A percentile compares a stretch with the other conserved stretches of the same genome.
Evolutionary conservation across 1,284 basidiomycete genomes (phyloP).

Genomic region (Sanghuangporus weigelae): DNA sequence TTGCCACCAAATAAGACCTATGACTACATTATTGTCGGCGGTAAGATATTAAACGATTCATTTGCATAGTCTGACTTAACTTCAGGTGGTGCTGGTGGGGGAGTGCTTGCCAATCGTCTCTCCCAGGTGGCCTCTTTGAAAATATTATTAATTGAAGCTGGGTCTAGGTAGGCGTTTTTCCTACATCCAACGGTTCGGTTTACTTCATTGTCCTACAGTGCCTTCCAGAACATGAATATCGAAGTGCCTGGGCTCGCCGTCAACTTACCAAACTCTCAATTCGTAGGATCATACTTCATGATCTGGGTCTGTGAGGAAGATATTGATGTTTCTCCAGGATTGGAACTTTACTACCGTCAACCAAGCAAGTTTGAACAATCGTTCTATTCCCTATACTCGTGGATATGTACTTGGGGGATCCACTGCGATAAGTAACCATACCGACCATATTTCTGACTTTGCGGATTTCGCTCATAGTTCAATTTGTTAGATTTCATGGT

Average conservation of each 20-base stretch:
- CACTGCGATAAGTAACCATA: conserved; percentile 32
- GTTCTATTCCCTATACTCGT: conserved; percentile 28
- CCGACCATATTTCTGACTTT: neutral
- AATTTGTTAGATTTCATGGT: conserved; percentile 20
- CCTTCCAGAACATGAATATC: conserved; percentile 20
- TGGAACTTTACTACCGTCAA: conserved; percentile 35
- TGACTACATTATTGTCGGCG: conserved; percentile 21
- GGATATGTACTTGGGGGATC: conserved; percentile 35
- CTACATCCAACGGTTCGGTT: neutral
- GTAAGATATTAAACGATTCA: conserved; percentile 3
- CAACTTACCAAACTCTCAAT: neutral
- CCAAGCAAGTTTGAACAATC: conserved; percentile 28
- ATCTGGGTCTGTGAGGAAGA: no score
- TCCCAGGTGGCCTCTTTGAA: neutral
- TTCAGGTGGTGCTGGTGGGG: neutral
- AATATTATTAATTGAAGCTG: neutral
- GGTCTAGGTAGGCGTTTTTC: neutral
- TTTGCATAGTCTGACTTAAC: neutral
- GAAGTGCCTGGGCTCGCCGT: conserved; percentile 17
- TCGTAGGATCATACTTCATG: neutral
- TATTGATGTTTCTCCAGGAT: conserved; percentile 22
- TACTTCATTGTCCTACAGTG: conserved; percentile 19
- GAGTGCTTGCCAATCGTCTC: neutral
- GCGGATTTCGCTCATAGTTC: neutral
- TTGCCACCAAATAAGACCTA: conserved; percentile 9